Conservation (phyloP, 2,329 filamentous ascomycete species). For the Penicillium decumbens region DNA sequence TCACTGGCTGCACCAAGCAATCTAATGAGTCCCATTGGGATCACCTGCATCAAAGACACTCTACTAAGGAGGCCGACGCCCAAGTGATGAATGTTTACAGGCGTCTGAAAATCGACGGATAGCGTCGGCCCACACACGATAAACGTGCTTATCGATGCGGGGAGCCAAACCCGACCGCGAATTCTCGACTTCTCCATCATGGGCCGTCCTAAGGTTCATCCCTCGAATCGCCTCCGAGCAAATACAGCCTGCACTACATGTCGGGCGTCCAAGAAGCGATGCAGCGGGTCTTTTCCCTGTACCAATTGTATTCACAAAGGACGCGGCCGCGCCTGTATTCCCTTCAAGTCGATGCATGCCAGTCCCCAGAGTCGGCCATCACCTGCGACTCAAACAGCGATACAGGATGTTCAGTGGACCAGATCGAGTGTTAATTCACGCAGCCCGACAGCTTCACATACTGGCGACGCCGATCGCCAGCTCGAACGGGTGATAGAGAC, state of each 20-base stretch:
- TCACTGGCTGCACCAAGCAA: too few species aligned
- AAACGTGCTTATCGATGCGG: neutral
- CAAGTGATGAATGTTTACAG: too few species aligned
- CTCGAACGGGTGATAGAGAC: constrained; percentile 2
- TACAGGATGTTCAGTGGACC: neutral
- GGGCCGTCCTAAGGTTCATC: constrained; percentile 51
- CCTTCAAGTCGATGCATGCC: constrained; percentile 27
- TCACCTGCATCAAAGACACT: too few species aligned
- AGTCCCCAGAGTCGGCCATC: constrained; percentile 3
- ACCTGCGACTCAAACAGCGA: constrained; percentile 1
- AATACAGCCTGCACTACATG: constrained; percentile 49
- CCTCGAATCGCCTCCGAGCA: constrained; percentile 48
- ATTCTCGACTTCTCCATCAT: constrained; percentile 31
- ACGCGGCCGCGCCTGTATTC: constrained; percentile 37
- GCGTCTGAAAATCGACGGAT: too few species aligned
- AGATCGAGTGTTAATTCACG: neutral
- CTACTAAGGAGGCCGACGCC: neutral
- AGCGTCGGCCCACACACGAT: constrained; percentile 8
- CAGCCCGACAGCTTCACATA: constrained; percentile 3
- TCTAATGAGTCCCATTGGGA: too few species aligned
- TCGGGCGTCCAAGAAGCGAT: constrained; percentile 50
- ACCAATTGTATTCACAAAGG: constrained; percentile 46
- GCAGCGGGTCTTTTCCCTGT: constrained; percentile 49
- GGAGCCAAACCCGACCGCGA: constrained; percentile 2
- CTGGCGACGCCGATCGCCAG: constrained; percentile 1